Evolutionary conservation across 768 basidiomycete genomes (phyloP).

Genomic region (Terana coerulea): DNA sequence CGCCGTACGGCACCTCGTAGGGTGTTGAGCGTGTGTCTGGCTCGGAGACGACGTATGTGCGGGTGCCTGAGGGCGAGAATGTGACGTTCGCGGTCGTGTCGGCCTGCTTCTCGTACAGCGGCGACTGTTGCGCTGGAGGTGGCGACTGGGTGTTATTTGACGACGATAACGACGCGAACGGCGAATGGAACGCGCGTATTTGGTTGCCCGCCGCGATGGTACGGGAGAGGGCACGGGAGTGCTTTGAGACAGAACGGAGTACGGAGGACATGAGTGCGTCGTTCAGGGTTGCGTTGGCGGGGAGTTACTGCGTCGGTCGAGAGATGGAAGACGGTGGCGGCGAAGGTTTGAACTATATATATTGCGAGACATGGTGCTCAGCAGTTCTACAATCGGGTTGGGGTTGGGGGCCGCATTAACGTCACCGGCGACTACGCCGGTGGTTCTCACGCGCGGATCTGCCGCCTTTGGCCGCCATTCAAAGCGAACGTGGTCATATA

Average conservation of each 20-base stretch:
- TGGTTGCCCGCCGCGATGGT: slow-evolving; percentile 19
- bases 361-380: neutral
- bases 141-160: slow-evolving; percentile 13
- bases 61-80: slow-evolving; percentile 41
- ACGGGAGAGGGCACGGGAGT: slow-evolving; percentile 27
- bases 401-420: slow-evolving; percentile 9
- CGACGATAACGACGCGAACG: slow-evolving; percentile 50
- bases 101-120: slow-evolving; percentile 59
- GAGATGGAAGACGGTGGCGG: neutral
- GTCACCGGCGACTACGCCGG: neutral
- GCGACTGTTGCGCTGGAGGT: slow-evolving; percentile 5
- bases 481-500: too few relatives aligned
- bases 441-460: neutral
- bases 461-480: neutral
- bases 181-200: slow-evolving; percentile 61
- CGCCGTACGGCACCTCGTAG: slow-evolving; percentile 71
- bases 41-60: slow-evolving; percentile 70
- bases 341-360: neutral
- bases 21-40: slow-evolving; percentile 59
- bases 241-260: slow-evolving; percentile 25
- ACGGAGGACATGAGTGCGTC: slow-evolving; percentile 26
- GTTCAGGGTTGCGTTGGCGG: slow-evolving; percentile 3
- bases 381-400: neutral
- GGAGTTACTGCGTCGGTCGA: neutral
- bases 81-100: slow-evolving; percentile 49